phyloP scores from a whole-genome alignment of 257 asterid genomes.

The Cordia subcordata region DNA sequence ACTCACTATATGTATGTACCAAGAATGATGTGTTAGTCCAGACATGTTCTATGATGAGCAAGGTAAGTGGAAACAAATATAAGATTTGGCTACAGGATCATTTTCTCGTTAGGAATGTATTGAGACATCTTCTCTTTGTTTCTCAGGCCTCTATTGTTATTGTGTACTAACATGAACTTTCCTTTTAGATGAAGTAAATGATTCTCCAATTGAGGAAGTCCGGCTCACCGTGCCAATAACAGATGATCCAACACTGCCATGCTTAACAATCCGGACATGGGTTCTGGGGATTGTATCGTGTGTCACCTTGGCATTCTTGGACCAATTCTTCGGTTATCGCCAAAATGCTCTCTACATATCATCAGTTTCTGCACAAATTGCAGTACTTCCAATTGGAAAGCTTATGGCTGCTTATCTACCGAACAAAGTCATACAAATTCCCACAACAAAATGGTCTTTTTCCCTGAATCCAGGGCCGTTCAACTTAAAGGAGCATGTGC shows the following conservation, averaged over 20 bases:
- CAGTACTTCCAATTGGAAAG: slow-evolving; percentile 55
- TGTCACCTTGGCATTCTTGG: slow-evolving; percentile 41
- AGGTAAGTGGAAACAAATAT: no score
- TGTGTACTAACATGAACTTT: background rate
- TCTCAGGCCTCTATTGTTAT: background rate
- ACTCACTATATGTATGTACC: no score
- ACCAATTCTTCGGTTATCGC: slow-evolving; percentile 62
- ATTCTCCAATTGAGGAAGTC: slow-evolving; percentile 65
- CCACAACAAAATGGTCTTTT: slow-evolving; percentile 48
- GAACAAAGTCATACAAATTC: slow-evolving; percentile 18
- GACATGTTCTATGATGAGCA: no score
- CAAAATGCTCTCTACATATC: slow-evolving; percentile 44
- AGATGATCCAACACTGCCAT: slow-evolving; percentile 64
- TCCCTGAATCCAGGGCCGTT: slow-evolving; percentile 67
- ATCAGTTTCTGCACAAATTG: slow-evolving; percentile 58
- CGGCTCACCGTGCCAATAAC: slow-evolving; percentile 61
- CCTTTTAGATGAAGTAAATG: slow-evolving; percentile 41
- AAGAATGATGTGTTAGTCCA: no score
- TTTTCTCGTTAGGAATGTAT: background rate
- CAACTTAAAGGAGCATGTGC: slow-evolving; percentile 67
- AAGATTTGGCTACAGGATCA: background rate
- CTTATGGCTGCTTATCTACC: slow-evolving; percentile 67
- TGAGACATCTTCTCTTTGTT: no score
- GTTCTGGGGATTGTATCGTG: slow-evolving; percentile 50
- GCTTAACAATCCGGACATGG: slow-evolving; percentile 70